A percentile compares a stretch with the other conserved stretches of the same genome.
phyloP scores from a whole-genome alignment of 345 rosid species.

The Mercurialis annua region DNA sequence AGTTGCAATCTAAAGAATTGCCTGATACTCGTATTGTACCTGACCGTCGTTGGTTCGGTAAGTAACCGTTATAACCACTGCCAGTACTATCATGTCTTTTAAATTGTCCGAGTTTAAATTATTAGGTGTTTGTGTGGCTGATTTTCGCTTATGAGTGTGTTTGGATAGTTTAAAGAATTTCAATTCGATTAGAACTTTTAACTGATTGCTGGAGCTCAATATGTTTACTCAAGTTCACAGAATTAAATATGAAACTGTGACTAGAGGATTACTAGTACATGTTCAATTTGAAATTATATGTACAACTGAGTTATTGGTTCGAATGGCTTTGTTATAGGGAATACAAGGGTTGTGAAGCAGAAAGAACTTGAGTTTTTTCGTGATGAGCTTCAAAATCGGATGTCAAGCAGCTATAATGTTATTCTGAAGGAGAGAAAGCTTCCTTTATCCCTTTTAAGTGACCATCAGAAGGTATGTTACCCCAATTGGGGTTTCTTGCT shows the following conservation, averaged over 20 bases:
- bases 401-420: slow-evolving; percentile 72
- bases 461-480: slow-evolving; percentile 66
- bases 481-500: neutral
- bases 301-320: neutral
- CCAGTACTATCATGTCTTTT: no score
- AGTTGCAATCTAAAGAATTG: slow-evolving; percentile 67
- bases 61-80: slow-evolving; percentile 1
- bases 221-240: no score
- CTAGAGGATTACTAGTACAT: no score
- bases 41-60: slow-evolving; percentile 90
- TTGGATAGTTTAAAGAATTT: no score
- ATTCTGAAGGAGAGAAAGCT: slow-evolving; percentile 71
- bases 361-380: slow-evolving; percentile 72
- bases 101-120: no score
- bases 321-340: slow-evolving; percentile 41
- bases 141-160: no score
- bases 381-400: slow-evolving; percentile 61
- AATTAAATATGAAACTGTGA: no score
- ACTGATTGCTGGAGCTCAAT: no score
- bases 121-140: no score
- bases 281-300: no score
- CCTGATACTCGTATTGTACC: slow-evolving; percentile 80
- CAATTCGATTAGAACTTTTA: no score
- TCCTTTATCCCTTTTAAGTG: slow-evolving; percentile 77
- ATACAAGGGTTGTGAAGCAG: slow-evolving; percentile 75